phyloP scores from a whole-genome alignment of 2,329 filamentous ascomycete genomes.

The Fusarium nisikadoi region DNA sequence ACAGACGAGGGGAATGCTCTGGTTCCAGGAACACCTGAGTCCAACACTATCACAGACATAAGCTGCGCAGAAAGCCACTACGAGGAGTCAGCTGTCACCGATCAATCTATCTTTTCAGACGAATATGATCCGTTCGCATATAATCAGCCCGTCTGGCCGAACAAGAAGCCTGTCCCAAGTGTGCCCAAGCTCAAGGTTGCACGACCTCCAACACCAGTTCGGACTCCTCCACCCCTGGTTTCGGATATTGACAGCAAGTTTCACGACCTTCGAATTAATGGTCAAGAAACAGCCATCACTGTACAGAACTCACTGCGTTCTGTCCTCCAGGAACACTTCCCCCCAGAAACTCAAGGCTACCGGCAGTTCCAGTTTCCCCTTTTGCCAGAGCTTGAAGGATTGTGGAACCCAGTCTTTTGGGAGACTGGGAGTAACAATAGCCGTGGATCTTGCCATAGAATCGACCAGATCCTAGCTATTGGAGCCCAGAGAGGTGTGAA shows the following conservation, averaged over 20 bases:
- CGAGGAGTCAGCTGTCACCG: conserved; percentile 23
- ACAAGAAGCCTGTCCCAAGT: conserved; percentile 34
- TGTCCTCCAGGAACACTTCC: conserved; percentile 63
- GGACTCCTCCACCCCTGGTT: conserved; percentile 54
- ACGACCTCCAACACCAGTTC: conserved; percentile 55
- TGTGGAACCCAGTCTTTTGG: conserved; percentile 65
- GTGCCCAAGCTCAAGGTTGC: conserved; percentile 43
- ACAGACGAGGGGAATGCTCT: conserved; percentile 32
- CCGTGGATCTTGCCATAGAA: conserved; percentile 50
- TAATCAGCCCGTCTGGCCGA: conserved; percentile 41
- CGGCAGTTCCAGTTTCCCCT: conserved; percentile 60
- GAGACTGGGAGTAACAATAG: conserved; percentile 48
- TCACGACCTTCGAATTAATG: conserved; percentile 55
- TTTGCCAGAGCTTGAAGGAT: conserved; percentile 59
- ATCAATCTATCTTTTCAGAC: conserved; percentile 29
- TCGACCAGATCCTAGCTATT: conserved; percentile 70
- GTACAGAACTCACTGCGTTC: conserved; percentile 68
- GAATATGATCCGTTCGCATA: conserved; percentile 63
- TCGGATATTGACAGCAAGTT: conserved; percentile 53
- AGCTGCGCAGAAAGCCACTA: conserved; percentile 19
- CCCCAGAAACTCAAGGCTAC: conserved; percentile 58
- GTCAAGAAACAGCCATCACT: conserved; percentile 60
- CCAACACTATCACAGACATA: conserved; percentile 20
- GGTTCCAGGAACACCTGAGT: conserved; percentile 43
- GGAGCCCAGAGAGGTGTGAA: conserved; percentile 66